Evolutionary conservation across 805 yeast species (phyloP).

Genomic region (Metschnikowia hibisci): DNA sequence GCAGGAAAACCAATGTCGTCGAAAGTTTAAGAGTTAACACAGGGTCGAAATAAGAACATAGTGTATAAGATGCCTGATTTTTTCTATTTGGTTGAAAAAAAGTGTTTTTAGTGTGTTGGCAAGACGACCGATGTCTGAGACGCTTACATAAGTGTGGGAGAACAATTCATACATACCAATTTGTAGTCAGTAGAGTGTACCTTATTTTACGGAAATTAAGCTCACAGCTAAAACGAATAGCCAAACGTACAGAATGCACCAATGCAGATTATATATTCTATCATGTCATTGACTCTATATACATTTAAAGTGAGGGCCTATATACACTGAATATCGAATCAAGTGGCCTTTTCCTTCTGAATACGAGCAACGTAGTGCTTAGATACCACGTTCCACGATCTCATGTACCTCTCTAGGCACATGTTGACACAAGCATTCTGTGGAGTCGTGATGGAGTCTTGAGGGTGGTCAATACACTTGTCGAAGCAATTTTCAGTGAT

Average conservation of each 20-base stretch:
- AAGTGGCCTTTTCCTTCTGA: conserved; percentile 33
- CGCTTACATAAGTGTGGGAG: too few species aligned
- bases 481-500: conserved; percentile 85
- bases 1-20: not conserved
- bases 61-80: too few species aligned
- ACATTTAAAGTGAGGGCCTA: not conserved
- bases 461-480: conserved; percentile 67
- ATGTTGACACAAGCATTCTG: conserved; percentile 69
- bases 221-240: not conserved
- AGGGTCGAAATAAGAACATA: not conserved
- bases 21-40: not conserved
- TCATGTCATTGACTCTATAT: not conserved
- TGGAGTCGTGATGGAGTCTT: conserved; percentile 40
- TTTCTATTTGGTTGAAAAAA: too few species aligned
- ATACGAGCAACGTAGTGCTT: conserved; percentile 73
- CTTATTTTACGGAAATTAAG: too few species aligned
- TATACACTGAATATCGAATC: not conserved
- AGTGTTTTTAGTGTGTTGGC: too few species aligned
- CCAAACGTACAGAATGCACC: not conserved
- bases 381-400: conserved; percentile 84
- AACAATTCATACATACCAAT: too few species aligned
- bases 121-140: too few species aligned
- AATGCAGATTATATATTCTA: not conserved
- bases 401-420: conserved; percentile 84
- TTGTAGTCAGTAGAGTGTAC: too few species aligned